phyloP scores from a whole-genome alignment of 106 monocot species.

The Platanthera guangdongensis region DNA sequence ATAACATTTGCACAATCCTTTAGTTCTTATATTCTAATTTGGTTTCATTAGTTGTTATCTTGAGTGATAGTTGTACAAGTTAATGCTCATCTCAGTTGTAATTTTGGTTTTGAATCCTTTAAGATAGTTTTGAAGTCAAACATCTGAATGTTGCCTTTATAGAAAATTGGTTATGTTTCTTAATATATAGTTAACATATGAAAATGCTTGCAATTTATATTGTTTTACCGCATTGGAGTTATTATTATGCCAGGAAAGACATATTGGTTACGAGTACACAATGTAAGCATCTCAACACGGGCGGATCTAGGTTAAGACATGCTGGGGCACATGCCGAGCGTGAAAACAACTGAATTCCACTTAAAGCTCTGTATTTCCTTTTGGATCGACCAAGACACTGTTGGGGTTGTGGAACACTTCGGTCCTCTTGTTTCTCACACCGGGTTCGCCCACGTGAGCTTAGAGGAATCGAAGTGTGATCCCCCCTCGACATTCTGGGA shows the following conservation, averaged over 20 bases:
- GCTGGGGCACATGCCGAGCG: no score
- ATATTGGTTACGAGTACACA: conserved; percentile 82
- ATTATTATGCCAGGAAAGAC: conserved; percentile 57
- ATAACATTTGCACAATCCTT: not conserved
- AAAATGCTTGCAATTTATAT: not conserved
- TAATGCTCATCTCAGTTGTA: not conserved
- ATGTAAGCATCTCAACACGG: conserved; percentile 81
- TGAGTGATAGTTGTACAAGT: not conserved
- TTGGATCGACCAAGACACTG: no score
- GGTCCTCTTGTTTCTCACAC: no score
- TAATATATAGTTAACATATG: not conserved
- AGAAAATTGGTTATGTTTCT: not conserved
- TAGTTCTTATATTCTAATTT: not conserved
- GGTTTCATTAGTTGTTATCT: not conserved
- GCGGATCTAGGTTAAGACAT: no score
- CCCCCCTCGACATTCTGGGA: no score
- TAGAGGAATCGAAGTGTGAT: no score
- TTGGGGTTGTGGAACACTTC: no score
- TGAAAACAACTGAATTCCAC: no score
- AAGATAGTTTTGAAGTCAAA: not conserved
- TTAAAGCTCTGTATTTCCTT: no score
- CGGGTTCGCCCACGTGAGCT: no score
- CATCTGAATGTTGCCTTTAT: not conserved
- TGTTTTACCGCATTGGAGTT: not conserved
- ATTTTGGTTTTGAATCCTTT: not conserved